Conservation (phyloP, 1,139 yeast species). For the Hansenula sp. region DNA sequence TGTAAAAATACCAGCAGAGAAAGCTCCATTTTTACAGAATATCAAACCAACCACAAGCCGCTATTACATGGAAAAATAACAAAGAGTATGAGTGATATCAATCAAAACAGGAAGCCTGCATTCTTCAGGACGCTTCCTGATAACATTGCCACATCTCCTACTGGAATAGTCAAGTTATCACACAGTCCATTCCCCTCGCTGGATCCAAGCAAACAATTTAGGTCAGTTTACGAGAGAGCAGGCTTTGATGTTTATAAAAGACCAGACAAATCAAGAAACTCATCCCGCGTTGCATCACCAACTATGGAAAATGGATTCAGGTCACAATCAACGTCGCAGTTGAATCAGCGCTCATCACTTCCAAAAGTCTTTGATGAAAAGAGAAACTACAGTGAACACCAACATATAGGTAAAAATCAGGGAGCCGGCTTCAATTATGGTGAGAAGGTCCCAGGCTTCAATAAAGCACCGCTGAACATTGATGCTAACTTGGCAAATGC, state of each 20-base stretch:
- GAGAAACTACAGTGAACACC: conserved; percentile 15
- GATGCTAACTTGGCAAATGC: conserved; percentile 17
- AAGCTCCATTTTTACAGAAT: no score
- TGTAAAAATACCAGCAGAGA: no score
- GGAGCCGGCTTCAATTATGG: not conserved
- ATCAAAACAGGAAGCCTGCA: conserved; percentile 13
- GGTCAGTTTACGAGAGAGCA: conserved; percentile 63
- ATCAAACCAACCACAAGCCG: no score
- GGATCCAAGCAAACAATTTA: conserved; percentile 49
- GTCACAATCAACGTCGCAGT: conserved; percentile 14
- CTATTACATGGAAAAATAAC: no score
- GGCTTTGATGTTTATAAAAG: conserved; percentile 48
- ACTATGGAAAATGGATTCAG: conserved; percentile 7
- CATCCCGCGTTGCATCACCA: not conserved
- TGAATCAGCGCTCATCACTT: not conserved
- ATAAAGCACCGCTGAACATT: conserved; percentile 5
- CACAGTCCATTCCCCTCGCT: conserved; percentile 53
- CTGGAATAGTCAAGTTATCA: conserved; percentile 19
- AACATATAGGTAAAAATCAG: not conserved
- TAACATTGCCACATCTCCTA: conserved; percentile 18
- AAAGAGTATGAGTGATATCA: not conserved
- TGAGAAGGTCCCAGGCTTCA: not conserved
- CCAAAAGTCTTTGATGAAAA: conserved; percentile 4
- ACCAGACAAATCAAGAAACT: conserved; percentile 5
- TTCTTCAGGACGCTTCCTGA: conserved; percentile 24